These are phyloP conservation scores for Microbotryum saponariae DNA, from an alignment of 1,284 basidiomycete species.

Conservation along the genomic window DNA sequence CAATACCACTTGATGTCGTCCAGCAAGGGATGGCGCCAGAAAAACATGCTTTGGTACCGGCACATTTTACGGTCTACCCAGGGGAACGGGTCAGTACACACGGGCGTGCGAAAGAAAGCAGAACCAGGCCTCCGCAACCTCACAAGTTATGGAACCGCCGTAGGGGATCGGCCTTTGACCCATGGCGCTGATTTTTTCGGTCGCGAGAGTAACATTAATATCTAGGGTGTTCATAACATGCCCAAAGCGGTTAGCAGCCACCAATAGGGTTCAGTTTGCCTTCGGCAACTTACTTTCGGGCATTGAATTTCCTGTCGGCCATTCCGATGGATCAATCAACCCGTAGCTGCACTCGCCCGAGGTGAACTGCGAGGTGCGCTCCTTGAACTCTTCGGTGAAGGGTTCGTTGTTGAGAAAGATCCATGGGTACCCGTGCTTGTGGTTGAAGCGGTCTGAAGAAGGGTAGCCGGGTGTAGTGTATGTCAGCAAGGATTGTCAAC, in stretches of 20 bases:
- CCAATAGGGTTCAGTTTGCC: too few species aligned
- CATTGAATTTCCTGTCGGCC: too few species aligned
- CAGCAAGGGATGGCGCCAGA: conserved; percentile 42
- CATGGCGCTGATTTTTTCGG: conserved; percentile 52
- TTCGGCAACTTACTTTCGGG: too few species aligned
- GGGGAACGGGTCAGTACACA: conserved; percentile 32
- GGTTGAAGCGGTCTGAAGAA: conserved; percentile 37
- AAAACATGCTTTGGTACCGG: conserved; percentile 65
- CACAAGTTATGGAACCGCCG: conserved; percentile 58
- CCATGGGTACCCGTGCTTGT: conserved; percentile 41
- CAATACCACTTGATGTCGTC: conserved; percentile 85
- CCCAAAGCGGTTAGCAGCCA: too few species aligned
- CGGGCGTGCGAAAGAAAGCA: conserved; percentile 2
- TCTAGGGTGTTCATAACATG: too few species aligned
- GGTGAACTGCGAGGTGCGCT: conserved; percentile 35
- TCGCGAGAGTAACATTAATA: too few species aligned
- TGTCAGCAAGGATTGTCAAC: too few species aligned
- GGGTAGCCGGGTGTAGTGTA: background rate
- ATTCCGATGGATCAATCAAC: conserved; percentile 48
- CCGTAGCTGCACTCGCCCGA: conserved; percentile 53
- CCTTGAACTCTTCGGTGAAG: conserved; percentile 42
- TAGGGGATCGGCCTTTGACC: conserved; percentile 75
- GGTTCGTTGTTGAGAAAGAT: conserved; percentile 43
- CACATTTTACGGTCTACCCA: conserved; percentile 76
- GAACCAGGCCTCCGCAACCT: conserved; percentile 15